Percentiles rank a stretch among this genome's conserved stretches.
These are phyloP conservation scores for Solanum pinnatisectum DNA, from an alignment of 257 asterid species.

Conservation along the genomic window DNA sequence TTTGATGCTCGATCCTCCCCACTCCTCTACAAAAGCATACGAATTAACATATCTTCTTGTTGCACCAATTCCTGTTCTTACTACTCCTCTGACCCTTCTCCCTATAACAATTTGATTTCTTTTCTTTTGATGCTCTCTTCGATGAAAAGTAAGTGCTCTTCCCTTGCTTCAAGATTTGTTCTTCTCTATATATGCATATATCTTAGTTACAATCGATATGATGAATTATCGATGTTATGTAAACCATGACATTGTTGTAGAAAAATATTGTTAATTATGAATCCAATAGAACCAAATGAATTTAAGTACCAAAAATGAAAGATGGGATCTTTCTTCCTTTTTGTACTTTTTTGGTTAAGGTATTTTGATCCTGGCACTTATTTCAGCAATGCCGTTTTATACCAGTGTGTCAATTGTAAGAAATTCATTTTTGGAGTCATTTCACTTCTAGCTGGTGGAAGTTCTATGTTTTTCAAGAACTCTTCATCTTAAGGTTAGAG, in stretches of 20 bases:
- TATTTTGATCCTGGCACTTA: not conserved
- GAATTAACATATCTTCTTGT: not conserved
- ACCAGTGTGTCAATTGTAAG: not conserved
- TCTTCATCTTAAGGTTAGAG: not conserved
- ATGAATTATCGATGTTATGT: not conserved
- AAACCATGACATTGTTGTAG: not conserved
- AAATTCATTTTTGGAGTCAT: not conserved
- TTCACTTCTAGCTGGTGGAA: not conserved
- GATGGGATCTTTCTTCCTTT: not conserved
- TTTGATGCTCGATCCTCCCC: not conserved
- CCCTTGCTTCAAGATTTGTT: not conserved
- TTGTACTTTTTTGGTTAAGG: not conserved
- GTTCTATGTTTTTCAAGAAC: not conserved
- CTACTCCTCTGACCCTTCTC: not conserved
- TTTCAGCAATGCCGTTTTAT: no score
- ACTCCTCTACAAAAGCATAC: not conserved
- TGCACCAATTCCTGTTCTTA: not conserved
- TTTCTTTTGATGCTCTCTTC: conserved; percentile 48
- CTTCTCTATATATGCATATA: not conserved
- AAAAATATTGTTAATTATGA: not conserved
- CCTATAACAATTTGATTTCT: conserved; percentile 24
- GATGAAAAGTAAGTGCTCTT: conserved; percentile 30
- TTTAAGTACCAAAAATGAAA: no score
- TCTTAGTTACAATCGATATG: not conserved
- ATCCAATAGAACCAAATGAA: not conserved